Percentiles rank a stretch among this genome's conserved stretches.
Evolutionary conservation across 2,329 filamentous ascomycete species (phyloP).

Genomic region (Diaporthe citri): DNA sequence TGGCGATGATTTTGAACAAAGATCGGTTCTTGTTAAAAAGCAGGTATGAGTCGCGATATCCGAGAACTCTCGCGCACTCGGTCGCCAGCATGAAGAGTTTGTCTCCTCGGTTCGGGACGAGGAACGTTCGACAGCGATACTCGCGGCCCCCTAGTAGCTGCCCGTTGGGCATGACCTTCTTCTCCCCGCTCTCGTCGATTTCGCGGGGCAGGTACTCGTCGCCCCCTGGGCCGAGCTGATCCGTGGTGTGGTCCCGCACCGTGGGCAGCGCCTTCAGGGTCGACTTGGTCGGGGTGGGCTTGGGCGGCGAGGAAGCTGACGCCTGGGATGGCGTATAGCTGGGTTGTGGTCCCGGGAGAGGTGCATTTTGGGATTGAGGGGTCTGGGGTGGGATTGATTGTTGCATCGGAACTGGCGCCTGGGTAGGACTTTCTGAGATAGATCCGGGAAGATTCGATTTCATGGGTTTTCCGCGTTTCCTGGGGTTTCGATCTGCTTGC

Average conservation of each 20-base stretch:
- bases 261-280: slow-evolving; percentile 95
- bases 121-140: slow-evolving; percentile 94
- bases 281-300: slow-evolving; percentile 83
- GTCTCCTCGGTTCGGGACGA: slow-evolving; percentile 88
- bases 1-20: slow-evolving; percentile 97
- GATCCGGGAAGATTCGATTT: slow-evolving; percentile 67
- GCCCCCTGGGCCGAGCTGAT: slow-evolving; percentile 88
- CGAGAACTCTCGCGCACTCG: slow-evolving; percentile 92
- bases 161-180: slow-evolving; percentile 89
- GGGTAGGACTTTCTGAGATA: slow-evolving; percentile 69
- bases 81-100: slow-evolving; percentile 99
- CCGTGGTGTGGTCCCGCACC: slow-evolving; percentile 95
- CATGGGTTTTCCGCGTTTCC: slow-evolving; percentile 73
- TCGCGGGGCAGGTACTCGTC: slow-evolving; percentile 97
- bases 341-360: slow-evolving; percentile 51
- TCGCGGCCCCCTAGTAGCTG: slow-evolving; percentile 85
- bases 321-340: slow-evolving; percentile 60
- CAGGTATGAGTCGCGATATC: slow-evolving; percentile 97
- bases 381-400: slow-evolving; percentile 50
- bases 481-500: slow-evolving; percentile 61
- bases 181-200: slow-evolving; percentile 91
- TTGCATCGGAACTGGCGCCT: slow-evolving; percentile 61
- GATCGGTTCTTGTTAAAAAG: slow-evolving; percentile 99
- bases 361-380: slow-evolving; percentile 40
- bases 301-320: slow-evolving; percentile 72